Evolutionary conservation across 164 flowering plant genomes (phyloP), one percentile per base, ranked within the genome.

Genomic region (Annona cherimola): DNA sequence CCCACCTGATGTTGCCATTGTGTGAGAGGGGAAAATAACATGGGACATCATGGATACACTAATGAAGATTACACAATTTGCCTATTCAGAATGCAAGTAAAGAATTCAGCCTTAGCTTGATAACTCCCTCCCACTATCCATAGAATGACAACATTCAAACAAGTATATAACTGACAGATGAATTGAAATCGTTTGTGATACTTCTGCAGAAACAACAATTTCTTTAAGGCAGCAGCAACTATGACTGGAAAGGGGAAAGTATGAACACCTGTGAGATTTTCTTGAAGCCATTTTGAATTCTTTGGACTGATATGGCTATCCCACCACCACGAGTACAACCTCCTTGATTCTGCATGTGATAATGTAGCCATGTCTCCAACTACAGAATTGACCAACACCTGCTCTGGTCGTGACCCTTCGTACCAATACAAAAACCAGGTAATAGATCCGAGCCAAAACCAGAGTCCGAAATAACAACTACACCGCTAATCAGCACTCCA

Each of bases 301-400:
- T 94, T 92, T 42, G 99, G 98, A 79, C 97, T 89, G 63, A 89
- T 90, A 80, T 94, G 98, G 73, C 97, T 94, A 72, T 87, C 89
- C 98, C 98, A 94, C 98, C 98, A 94, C 98, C 98, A 94, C 0
- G 98, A 93, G 75, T 93, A 90, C 81, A 77, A 76, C 45, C 89
- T 83, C 68, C 79, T 83, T 16, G 88, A 82, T 57, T 87, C 82
- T 7, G 84, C 62, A 4, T 83, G 81, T 54, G 75, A 65, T 44
- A 78, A 72, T 41, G 83, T 68, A 4, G 88, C 88, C 97, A 94
- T 90, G 66, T 70, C 78, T 81, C 78, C 82, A 65, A 78, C 12
- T 81, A n/a, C 14, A 69, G 35, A 69, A 69, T 67, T 16, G 14
- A 50, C 11, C 5, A 69, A 19, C 14, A 35, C 1, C 77, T 65